phyloP scores from a whole-genome alignment of 1,284 basidiomycete genomes.

The Malassezia psittaci region DNA sequence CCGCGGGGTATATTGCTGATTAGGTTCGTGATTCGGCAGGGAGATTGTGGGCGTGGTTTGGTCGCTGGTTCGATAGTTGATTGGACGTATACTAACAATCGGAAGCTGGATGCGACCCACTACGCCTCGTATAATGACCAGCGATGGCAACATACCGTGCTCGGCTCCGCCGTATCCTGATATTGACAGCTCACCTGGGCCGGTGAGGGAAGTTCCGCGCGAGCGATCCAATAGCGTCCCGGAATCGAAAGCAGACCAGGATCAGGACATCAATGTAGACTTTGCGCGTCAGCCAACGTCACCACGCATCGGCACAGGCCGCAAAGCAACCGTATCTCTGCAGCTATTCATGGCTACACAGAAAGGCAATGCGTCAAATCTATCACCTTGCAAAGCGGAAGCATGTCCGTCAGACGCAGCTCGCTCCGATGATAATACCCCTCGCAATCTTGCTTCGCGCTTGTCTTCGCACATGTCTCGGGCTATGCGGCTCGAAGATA shows the following conservation, averaged over 20 bases:
- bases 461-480: background rate
- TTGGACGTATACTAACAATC: too few relatives aligned
- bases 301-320: conserved; percentile 5
- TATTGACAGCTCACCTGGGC: background rate
- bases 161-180: background rate
- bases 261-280: background rate
- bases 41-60: too few relatives aligned
- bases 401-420: background rate
- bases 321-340: conserved; percentile 13
- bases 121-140: background rate
- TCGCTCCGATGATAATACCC: background rate
- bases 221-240: background rate
- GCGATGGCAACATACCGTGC: background rate
- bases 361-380: background rate
- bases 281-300: background rate
- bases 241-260: background rate
- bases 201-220: background rate
- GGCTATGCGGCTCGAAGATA: background rate
- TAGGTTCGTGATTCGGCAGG: too few relatives aligned
- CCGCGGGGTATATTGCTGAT: too few relatives aligned
- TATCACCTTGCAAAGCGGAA: background rate
- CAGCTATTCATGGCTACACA: conserved; percentile 17
- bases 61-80: too few relatives aligned
- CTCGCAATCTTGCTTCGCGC: background rate
- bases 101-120: background rate